phyloP scores from a whole-genome alignment of 352 stramenopile species.

The Pythium coloratum region DNA sequence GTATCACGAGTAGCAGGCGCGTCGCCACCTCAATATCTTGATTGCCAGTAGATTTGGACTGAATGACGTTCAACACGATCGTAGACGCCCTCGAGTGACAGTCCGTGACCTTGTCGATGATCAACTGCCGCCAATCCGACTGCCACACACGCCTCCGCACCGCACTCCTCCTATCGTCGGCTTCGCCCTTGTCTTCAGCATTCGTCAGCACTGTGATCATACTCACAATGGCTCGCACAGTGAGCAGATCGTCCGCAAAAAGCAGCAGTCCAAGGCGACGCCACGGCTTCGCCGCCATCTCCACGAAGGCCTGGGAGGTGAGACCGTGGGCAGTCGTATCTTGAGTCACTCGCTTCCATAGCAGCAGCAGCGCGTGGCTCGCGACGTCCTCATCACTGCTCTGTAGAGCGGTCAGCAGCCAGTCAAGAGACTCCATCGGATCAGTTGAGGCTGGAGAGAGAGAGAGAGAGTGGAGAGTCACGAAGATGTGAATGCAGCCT shows the following conservation, averaged over 20 bases:
- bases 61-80: not conserved
- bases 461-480: not conserved
- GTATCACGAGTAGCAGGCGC: slow-evolving; percentile 10
- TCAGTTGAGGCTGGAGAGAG: not conserved
- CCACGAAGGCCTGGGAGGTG: not conserved
- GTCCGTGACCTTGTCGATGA: slow-evolving; percentile 27
- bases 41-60: not conserved
- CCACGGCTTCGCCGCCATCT: slow-evolving; percentile 8
- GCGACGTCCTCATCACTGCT: slow-evolving; percentile 17
- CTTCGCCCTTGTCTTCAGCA: not conserved
- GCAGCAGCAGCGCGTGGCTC: slow-evolving; percentile 16
- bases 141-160: slow-evolving; percentile 24
- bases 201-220: slow-evolving; percentile 1
- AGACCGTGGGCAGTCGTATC: not conserved
- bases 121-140: slow-evolving; percentile 24
- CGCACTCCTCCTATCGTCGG: not conserved
- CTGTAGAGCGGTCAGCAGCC: slow-evolving; percentile 4
- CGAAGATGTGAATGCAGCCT: not conserved
- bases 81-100: slow-evolving; percentile 9
- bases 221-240: slow-evolving; percentile 18
- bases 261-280: slow-evolving; percentile 27
- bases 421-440: slow-evolving; percentile 4
- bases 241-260: slow-evolving; percentile 13
- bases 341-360: slow-evolving; percentile 12
- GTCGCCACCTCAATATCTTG: slow-evolving; percentile 4